These are phyloP conservation scores for Aspergillus sojae DNA, from an alignment of 2,329 filamentous ascomycete genomes.

Conservation along the genomic window DNA sequence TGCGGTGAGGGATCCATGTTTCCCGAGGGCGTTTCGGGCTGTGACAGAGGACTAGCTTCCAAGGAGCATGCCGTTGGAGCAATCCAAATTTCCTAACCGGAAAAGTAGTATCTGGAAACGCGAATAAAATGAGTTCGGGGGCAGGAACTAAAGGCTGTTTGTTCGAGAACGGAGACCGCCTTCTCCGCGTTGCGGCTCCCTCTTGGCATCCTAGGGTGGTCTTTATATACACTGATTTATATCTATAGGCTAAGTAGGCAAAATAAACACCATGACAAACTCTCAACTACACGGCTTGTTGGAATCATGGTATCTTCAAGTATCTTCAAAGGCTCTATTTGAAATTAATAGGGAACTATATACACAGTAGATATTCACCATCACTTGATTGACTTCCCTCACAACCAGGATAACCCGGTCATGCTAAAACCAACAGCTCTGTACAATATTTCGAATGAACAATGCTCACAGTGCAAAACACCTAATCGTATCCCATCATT, in stretches of 20 bases:
- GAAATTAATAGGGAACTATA: conserved; percentile 6
- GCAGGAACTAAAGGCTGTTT: not conserved
- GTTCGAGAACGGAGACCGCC: conserved; percentile 10
- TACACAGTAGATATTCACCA: conserved; percentile 4
- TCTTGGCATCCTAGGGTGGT: conserved; percentile 1
- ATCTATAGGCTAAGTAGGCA: too few relatives aligned
- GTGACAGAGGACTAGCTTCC: conserved; percentile 15
- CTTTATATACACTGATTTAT: not conserved
- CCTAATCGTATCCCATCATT: conserved; percentile 39
- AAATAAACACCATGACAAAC: not conserved
- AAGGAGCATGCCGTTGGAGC: conserved; percentile 32
- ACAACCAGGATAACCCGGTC: not conserved
- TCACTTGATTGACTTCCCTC: not conserved
- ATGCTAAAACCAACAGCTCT: conserved; percentile 2
- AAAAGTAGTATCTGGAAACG: not conserved
- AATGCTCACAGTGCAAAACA: conserved; percentile 14
- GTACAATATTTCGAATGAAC: conserved; percentile 7
- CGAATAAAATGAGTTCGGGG: not conserved
- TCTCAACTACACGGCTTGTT: not conserved
- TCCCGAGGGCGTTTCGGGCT: conserved; percentile 31
- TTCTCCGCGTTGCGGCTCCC: conserved; percentile 18
- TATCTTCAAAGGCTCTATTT: not conserved
- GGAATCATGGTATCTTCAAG: not conserved
- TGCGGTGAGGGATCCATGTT: conserved; percentile 46
- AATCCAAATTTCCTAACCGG: conserved; percentile 3